Evolutionary conservation across 208 protist species (phyloP), one percentile per base, ranked within the genome.

Genomic region (Trypanosoma melophagium): DNA sequence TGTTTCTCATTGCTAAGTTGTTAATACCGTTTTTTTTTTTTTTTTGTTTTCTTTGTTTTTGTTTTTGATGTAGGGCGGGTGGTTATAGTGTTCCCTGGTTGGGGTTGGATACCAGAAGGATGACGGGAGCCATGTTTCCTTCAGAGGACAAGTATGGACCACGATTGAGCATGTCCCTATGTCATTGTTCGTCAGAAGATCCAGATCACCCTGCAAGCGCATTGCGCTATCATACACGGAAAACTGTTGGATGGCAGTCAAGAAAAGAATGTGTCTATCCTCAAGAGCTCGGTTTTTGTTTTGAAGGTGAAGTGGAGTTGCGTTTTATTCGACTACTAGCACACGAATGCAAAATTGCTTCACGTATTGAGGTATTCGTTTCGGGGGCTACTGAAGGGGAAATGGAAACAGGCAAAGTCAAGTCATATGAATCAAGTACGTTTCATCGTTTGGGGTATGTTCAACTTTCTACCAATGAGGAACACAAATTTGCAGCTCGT

Each of bases 201-300:
- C 85, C 81, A 2, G 61, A 69, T 7, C 72, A 81, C 22, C 86
- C 81, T 0, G 86, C 69, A 7, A 69, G 60, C 12, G 73, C 76
- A 2, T 80, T 97, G 24, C 71, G 75, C 8, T 77, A 62, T 25
- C 89, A 95, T 42, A 82, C 84, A 35, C 66, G 53, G 17, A 71
- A 62, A 22, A 82, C 87, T 17, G 66, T 62, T 10, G 93, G 93
- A 7, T 97, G 93, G 90, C 88, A 95, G 57, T 95, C 88, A n/a
- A 57, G 54, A 50, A 95, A 90, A 66, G 69, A 86, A 54, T 90
- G 83, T 58, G 59, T 80, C 2, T 97, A 89, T 72, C 93, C 93
- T 28, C 93, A 96, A 67, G 89, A 96, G 80, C 76, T 97, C 16
- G 81, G 81, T 8, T 90, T 97, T 60, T 74, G 79, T 59, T 97